phyloP scores from a whole-genome alignment of 2,329 filamentous ascomycete genomes.

The Aciculosporium take region DNA sequence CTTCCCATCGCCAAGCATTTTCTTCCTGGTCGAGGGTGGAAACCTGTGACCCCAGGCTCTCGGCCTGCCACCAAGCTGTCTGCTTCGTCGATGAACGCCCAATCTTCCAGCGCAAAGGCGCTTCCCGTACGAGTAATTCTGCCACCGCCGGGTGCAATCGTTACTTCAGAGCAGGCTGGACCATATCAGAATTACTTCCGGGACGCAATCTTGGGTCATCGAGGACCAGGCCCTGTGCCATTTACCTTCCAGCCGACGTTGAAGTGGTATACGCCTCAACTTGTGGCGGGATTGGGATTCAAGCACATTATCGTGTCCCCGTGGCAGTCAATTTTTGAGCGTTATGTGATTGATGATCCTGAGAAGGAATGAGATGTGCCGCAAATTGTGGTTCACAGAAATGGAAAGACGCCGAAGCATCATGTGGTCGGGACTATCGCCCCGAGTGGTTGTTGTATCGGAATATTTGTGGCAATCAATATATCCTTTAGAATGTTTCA shows the following conservation, averaged over 20 bases:
- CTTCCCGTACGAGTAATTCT: slow-evolving; percentile 25
- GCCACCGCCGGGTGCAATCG: slow-evolving; percentile 27
- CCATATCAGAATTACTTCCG: slow-evolving; percentile 26
- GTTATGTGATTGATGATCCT: slow-evolving; percentile 14
- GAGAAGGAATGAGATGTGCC: slow-evolving; percentile 5
- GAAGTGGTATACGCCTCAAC: slow-evolving; percentile 37
- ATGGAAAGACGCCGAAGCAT: too few relatives aligned
- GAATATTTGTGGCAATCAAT: too few relatives aligned
- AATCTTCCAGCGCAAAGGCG: not conserved
- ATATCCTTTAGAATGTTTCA: not conserved
- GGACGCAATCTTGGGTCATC: slow-evolving; percentile 5
- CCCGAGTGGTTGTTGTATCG: too few relatives aligned
- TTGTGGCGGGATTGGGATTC: slow-evolving; percentile 31
- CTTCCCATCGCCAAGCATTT: slow-evolving; percentile 20
- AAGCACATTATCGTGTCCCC: slow-evolving; percentile 32
- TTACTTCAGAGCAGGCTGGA: not conserved
- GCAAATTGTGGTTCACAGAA: not conserved
- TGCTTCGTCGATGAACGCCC: not conserved
- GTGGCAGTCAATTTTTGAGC: slow-evolving; percentile 28
- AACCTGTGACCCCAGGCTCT: slow-evolving; percentile 11
- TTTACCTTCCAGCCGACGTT: slow-evolving; percentile 33
- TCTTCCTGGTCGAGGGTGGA: slow-evolving; percentile 25
- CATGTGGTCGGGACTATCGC: too few relatives aligned
- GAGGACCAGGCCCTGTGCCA: not conserved
- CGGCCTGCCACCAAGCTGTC: not conserved